These are phyloP conservation scores for Starmerella bacillaris DNA, from an alignment of 805 yeast genomes.

Conservation along the genomic window DNA sequence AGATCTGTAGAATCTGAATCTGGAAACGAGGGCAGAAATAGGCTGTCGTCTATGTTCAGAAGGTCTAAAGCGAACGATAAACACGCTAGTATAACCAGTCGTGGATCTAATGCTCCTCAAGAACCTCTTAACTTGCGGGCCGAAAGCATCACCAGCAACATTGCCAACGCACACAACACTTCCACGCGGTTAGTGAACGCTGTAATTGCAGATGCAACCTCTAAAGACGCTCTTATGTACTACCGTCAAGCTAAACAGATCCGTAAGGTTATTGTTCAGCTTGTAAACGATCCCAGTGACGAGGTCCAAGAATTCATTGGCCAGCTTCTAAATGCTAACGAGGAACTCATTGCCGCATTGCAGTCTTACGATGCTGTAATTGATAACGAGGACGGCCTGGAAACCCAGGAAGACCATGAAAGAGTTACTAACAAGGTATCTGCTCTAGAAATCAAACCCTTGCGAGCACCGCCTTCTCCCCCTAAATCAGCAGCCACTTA, in stretches of 20 bases:
- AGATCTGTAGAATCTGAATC: background rate
- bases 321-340: conserved; percentile 75
- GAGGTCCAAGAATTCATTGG: conserved; percentile 62
- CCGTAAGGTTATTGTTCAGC: conserved; percentile 61
- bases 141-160: conserved; percentile 14
- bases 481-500: background rate
- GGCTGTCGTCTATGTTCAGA: background rate
- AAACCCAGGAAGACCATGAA: background rate
- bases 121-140: conserved; percentile 15
- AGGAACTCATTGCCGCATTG: conserved; percentile 62
- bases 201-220: conserved; percentile 31
- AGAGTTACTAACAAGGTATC: no score
- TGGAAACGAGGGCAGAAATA: background rate
- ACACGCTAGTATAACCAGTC: background rate
- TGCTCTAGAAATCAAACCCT: background rate
- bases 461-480: background rate
- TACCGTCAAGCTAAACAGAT: conserved; percentile 53
- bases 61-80: background rate
- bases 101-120: conserved; percentile 3
- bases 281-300: conserved; percentile 64
- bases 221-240: conserved; percentile 46
- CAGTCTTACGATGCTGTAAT: conserved; percentile 40
- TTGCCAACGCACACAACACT: conserved; percentile 38
- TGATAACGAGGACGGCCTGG: conserved; percentile 1
- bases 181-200: conserved; percentile 54